Percentiles rank a stretch among this genome's conserved stretches.
phyloP scores from a whole-genome alignment of 192 early-diverging fungal genomes.

The Allomyces macrogynus region DNA sequence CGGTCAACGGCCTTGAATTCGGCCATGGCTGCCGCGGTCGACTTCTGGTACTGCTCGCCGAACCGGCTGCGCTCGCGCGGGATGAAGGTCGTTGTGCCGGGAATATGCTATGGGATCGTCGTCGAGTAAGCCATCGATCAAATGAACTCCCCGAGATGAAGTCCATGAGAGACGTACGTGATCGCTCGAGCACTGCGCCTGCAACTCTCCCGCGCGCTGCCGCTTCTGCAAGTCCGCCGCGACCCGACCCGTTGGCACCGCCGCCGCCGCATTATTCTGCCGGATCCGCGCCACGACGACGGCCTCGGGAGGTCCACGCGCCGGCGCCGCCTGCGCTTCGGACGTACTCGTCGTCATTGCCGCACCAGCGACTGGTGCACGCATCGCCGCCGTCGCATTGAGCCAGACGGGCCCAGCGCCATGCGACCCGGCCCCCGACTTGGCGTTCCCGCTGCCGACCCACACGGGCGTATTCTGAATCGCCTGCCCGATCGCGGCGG shows the following conservation, averaged over 20 bases:
- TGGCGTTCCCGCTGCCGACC: no score
- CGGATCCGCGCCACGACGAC: neutral
- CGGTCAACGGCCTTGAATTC: neutral
- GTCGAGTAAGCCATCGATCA: no score
- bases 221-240: neutral
- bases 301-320: no score
- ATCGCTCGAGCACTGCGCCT: neutral
- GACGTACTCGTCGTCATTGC: no score
- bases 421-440: no score
- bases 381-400: no score
- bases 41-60: neutral
- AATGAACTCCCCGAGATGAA: neutral
- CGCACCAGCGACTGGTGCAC: no score
- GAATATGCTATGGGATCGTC: neutral
- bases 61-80: neutral
- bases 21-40: neutral
- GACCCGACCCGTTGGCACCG: neutral
- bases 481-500: neutral
- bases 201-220: neutral
- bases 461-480: no score
- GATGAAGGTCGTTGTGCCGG: neutral
- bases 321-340: no score
- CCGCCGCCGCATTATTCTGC: neutral
- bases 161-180: neutral
- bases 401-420: no score